Conservation (phyloP, 2,329 filamentous ascomycete genomes). For the Talaromyces sp. region DNA sequence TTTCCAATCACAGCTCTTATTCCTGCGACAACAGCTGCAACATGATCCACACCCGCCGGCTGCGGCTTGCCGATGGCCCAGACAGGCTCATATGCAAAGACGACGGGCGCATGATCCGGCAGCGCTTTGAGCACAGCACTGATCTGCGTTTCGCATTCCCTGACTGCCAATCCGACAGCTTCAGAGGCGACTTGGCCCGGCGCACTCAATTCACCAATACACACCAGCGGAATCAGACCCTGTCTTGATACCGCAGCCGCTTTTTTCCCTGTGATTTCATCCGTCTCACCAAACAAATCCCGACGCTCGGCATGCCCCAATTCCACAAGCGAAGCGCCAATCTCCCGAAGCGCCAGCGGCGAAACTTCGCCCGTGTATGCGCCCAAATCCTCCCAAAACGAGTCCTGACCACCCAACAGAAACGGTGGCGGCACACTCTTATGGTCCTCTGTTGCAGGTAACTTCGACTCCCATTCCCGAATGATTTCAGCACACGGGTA, state of each 20-base stretch:
- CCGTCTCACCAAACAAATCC: constrained; percentile 70
- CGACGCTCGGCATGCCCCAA: constrained; percentile 78
- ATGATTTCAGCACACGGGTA: constrained; percentile 44
- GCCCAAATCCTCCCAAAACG: constrained; percentile 65
- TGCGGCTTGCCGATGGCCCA: constrained; percentile 79
- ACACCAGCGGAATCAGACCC: constrained; percentile 73
- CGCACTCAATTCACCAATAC: constrained; percentile 68
- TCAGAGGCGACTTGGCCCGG: constrained; percentile 45
- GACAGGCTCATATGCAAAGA: constrained; percentile 82
- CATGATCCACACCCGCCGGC: constrained; percentile 70
- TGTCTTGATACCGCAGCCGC: constrained; percentile 65
- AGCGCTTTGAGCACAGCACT: constrained; percentile 60
- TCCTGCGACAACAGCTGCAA: constrained; percentile 65
- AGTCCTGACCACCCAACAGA: constrained; percentile 72
- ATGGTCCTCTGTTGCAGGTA: constrained; percentile 34
- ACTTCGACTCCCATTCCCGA: constrained; percentile 29
- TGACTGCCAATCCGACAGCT: constrained; percentile 57
- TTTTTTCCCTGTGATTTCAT: constrained; percentile 64
- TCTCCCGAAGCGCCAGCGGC: constrained; percentile 61
- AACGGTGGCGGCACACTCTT: constrained; percentile 47
- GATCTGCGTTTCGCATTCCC: constrained; percentile 66
- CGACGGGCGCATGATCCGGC: constrained; percentile 62
- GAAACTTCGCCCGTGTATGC: constrained; percentile 78
- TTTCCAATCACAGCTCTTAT: constrained; percentile 55
- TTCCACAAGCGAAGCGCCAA: constrained; percentile 71